phyloP scores from a whole-genome alignment of 352 stramenopile species.

The Phytophthora tentaculata region DNA sequence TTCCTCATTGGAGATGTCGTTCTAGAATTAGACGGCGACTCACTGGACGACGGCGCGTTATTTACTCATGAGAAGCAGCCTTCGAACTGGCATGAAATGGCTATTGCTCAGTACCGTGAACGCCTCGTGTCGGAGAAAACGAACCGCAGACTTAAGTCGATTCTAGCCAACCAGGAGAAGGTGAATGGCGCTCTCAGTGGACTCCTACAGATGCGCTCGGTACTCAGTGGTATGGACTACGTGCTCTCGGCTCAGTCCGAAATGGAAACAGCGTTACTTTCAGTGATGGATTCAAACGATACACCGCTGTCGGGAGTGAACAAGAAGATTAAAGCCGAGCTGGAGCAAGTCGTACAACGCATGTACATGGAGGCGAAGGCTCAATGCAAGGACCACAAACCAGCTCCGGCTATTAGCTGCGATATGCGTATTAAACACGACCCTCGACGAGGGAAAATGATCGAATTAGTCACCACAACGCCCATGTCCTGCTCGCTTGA shows the following conservation, averaged over 20 bases:
- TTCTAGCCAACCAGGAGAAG: constrained; percentile 33
- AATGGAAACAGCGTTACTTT: not conserved
- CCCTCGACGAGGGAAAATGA: constrained; percentile 14
- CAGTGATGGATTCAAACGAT: not conserved
- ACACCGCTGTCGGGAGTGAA: not conserved
- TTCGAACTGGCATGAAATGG: constrained; percentile 29
- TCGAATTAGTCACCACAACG: constrained; percentile 35
- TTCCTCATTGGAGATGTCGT: constrained; percentile 13
- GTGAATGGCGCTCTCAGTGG: constrained; percentile 20
- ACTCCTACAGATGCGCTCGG: constrained; percentile 28
- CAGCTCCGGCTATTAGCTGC: constrained; percentile 14
- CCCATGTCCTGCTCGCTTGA: constrained; percentile 29
- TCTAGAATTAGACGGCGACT: constrained; percentile 7
- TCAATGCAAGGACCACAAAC: not conserved
- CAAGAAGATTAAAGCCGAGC: not conserved
- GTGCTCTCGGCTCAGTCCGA: constrained; percentile 2
- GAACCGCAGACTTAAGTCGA: constrained; percentile 35
- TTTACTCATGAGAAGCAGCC: not conserved
- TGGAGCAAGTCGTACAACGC: constrained; percentile 19
- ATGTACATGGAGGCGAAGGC: constrained; percentile 18
- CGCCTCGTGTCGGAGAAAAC: constrained; percentile 35
- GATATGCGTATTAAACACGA: constrained; percentile 34
- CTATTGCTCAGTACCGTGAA: constrained; percentile 26
- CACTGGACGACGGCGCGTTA: not conserved
- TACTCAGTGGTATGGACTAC: constrained; percentile 34